Percentiles rank a stretch among this genome's conserved stretches.
Evolutionary conservation across 495 filamentous ascomycete genomes (phyloP).

Genomic region (Trichocladium uniseriatum): DNA sequence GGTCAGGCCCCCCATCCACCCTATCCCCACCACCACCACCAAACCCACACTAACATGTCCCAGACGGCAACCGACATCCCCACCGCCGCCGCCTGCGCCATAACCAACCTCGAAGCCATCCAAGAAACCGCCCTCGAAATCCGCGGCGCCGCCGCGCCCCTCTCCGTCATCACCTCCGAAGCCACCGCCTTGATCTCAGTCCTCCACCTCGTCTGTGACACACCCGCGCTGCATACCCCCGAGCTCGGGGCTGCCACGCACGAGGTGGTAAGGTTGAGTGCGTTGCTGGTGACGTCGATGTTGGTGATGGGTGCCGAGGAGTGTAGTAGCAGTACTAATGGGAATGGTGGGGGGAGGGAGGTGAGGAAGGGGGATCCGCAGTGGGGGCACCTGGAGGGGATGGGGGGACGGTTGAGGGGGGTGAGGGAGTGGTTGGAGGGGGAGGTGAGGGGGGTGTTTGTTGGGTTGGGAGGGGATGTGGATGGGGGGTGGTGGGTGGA

Average conservation of each 20-base stretch:
- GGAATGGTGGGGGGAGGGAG: too few species aligned
- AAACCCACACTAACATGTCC: neutral
- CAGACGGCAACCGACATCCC: neutral
- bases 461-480: conserved; percentile 3
- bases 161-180: neutral
- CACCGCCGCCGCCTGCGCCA: neutral
- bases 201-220: neutral
- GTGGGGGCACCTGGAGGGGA: conserved; percentile 11
- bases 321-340: too few species aligned
- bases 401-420: conserved; percentile 1
- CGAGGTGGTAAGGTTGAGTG: conserved; percentile 2
- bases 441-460: neutral
- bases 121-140: neutral
- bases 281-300: conserved; percentile 1
- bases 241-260: neutral
- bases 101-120: neutral
- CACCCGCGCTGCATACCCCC: conserved; percentile 2
- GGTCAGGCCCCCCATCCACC: neutral
- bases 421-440: conserved; percentile 1
- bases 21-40: neutral
- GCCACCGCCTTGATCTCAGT: neutral
- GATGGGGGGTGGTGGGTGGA: conserved; percentile 5
- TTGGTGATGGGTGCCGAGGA: conserved; percentile 15
- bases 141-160: neutral
- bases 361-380: too few species aligned